Conservation (phyloP, 495 filamentous ascomycete species). For the Annulohypoxylon nitens region DNA sequence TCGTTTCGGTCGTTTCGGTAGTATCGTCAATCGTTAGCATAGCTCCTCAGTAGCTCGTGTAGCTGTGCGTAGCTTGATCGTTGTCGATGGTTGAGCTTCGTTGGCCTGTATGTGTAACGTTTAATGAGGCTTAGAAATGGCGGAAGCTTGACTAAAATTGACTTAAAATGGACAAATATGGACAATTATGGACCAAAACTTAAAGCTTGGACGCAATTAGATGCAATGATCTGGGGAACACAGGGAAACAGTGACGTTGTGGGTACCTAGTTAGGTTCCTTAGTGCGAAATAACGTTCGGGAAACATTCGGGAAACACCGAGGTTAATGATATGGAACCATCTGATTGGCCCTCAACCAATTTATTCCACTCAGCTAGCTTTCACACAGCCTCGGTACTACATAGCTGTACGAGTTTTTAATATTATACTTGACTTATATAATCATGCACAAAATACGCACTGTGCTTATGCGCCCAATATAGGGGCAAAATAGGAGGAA, state of each 20-base stretch:
- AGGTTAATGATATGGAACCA: conserved; percentile 32
- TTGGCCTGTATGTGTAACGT: conserved; percentile 36
- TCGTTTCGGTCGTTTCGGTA: not conserved
- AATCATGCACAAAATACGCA: conserved; percentile 3
- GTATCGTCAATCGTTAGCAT: conserved; percentile 30
- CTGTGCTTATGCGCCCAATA: not conserved
- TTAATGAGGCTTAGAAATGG: conserved; percentile 46
- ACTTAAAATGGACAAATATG: not conserved
- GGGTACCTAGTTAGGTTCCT: not conserved
- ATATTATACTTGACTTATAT: conserved; percentile 18
- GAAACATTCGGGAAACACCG: conserved; percentile 46
- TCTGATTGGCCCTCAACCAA: conserved; percentile 17
- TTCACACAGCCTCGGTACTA: conserved; percentile 37
- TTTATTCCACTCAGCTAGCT: conserved; percentile 18
- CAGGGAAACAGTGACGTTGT: conserved; percentile 41
- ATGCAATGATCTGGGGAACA: conserved; percentile 4
- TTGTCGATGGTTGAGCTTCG: conserved; percentile 7
- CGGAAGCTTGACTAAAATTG: conserved; percentile 8
- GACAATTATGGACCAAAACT: not conserved
- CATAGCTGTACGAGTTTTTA: conserved; percentile 12
- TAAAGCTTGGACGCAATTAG: conserved; percentile 14
- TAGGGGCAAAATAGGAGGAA: not conserved
- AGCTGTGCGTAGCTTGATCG: conserved; percentile 7
- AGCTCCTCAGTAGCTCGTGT: conserved; percentile 12
- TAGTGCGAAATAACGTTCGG: conserved; percentile 30